phyloP scores from a whole-genome alignment of 257 asterid species.

The Rehmannia glutinosa region DNA sequence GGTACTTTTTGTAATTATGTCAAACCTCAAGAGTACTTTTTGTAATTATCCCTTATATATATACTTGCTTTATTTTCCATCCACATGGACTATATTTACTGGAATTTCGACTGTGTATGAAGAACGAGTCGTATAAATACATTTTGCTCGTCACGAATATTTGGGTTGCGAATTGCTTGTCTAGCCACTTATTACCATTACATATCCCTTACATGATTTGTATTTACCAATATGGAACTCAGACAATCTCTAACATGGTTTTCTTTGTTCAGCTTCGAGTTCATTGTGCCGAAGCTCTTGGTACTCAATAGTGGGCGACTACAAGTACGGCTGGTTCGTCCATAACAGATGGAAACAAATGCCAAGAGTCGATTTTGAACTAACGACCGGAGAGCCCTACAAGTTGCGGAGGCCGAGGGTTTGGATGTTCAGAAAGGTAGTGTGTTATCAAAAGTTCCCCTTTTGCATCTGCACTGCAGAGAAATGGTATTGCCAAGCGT shows the following conservation, averaged over 20 bases:
- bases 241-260: not conserved
- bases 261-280: conserved; percentile 64
- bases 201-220: too few species aligned
- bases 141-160: too few species aligned
- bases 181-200: too few species aligned
- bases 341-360: conserved; percentile 86
- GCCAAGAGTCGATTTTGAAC: conserved; percentile 87
- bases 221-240: too few species aligned
- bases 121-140: not conserved
- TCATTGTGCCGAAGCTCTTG: conserved; percentile 95
- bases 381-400: conserved; percentile 65
- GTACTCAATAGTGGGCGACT: conserved; percentile 93
- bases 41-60: too few species aligned
- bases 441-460: conserved; percentile 80
- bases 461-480: conserved; percentile 83
- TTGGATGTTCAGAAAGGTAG: conserved; percentile 94
- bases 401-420: conserved; percentile 69
- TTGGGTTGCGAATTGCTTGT: too few species aligned
- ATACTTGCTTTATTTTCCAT: not conserved
- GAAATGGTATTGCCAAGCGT: conserved; percentile 86
- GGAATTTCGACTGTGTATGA: not conserved
- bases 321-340: conserved; percentile 85
- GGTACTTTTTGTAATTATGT: too few species aligned
- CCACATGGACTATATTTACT: not conserved
- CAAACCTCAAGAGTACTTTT: too few species aligned